These are phyloP conservation scores for Yarrowia deformans DNA, from an alignment of 805 yeast species.

Conservation along the genomic window DNA sequence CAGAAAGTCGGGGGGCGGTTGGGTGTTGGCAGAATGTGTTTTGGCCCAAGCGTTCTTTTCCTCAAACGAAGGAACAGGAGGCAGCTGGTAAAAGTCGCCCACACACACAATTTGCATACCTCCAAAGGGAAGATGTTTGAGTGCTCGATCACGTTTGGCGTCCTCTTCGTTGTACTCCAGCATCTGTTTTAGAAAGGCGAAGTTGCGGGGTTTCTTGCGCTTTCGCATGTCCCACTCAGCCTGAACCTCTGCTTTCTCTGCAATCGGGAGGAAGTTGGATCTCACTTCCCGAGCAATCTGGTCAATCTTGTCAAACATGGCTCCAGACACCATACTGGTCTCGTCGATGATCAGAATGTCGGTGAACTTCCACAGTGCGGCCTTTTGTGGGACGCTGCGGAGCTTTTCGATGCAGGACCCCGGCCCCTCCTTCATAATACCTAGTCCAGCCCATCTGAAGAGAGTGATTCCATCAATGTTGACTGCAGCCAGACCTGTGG, in stretches of 20 bases:
- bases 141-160: not conserved
- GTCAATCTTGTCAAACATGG: conserved; percentile 74
- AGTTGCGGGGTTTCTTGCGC: not conserved
- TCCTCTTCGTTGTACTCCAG: not conserved
- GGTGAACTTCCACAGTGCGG: conserved; percentile 67
- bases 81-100: conserved; percentile 93
- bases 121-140: conserved; percentile 71
- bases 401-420: conserved; percentile 50
- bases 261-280: not conserved
- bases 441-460: conserved; percentile 84
- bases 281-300: conserved; percentile 65
- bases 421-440: conserved; percentile 65
- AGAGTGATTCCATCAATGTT: conserved; percentile 89
- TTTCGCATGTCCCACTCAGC: too few species aligned
- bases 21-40: too few species aligned
- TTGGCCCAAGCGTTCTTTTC: conserved; percentile 1
- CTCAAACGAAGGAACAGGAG: conserved; percentile 65
- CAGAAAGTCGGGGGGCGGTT: conserved; percentile 16
- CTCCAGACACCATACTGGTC: conserved; percentile 89
- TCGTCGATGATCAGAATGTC: conserved; percentile 87
- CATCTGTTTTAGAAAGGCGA: not conserved
- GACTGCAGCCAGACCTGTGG: conserved; percentile 94
- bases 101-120: conserved; percentile 86
- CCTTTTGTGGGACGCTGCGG: conserved; percentile 54
- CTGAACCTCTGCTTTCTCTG: not conserved